Conservation (phyloP, 768 basidiomycete genomes). For the Russula olivacea region DNA sequence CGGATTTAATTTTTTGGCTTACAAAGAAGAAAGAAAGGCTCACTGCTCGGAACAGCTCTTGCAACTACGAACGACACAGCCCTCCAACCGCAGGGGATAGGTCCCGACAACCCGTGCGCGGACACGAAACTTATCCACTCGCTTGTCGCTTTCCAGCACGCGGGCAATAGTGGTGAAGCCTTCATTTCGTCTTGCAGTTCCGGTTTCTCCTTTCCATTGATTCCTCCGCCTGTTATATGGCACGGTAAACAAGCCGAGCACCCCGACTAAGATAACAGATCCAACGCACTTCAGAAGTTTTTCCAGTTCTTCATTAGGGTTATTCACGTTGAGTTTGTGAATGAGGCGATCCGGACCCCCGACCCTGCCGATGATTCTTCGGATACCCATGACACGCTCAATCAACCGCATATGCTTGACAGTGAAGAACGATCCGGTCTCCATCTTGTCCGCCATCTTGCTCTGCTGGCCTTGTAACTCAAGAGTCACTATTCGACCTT, state of each 20-base stretch:
- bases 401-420: slow-evolving; percentile 23
- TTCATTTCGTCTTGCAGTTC: not conserved
- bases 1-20: not conserved
- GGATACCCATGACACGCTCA: slow-evolving; percentile 9
- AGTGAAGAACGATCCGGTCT: slow-evolving; percentile 17
- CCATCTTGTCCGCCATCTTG: slow-evolving; percentile 18
- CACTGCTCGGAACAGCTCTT: slow-evolving; percentile 15
- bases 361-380: slow-evolving; percentile 17
- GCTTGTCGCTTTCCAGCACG: slow-evolving; percentile 6
- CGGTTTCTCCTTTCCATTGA: slow-evolving; percentile 1
- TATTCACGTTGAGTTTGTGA: slow-evolving; percentile 15
- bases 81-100: slow-evolving; percentile 14
- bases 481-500: slow-evolving; percentile 15
- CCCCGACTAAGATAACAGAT: not conserved
- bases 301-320: slow-evolving; percentile 16
- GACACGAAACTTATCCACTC: slow-evolving; percentile 15
- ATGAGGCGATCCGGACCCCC: slow-evolving; percentile 25
- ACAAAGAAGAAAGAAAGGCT: not conserved
- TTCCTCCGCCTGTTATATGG: slow-evolving; percentile 11
- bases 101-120: slow-evolving; percentile 23
- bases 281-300: slow-evolving; percentile 14
- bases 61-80: slow-evolving; percentile 19
- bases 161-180: slow-evolving; percentile 15
- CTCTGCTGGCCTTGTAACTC: slow-evolving; percentile 22
- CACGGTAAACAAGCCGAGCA: not conserved